Conservation (phyloP, 2,329 filamentous ascomycete genomes). For the Myriosclerotinia scirpicola region DNA sequence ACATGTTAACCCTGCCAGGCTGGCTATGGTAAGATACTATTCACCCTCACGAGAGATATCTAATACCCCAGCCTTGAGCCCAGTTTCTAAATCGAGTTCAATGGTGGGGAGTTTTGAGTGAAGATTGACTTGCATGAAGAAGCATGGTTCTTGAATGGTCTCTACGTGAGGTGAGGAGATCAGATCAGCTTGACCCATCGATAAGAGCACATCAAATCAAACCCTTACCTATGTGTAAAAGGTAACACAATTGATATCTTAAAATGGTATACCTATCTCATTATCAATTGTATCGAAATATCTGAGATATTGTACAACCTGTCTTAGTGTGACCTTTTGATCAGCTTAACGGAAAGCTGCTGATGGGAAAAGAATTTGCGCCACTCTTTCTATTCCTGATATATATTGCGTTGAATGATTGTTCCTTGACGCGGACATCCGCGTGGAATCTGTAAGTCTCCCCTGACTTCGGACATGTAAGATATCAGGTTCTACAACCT, state of each 20-base stretch:
- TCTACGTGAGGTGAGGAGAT: constrained; percentile 5
- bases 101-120: neutral
- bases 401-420: constrained; percentile 10
- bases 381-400: constrained; percentile 8
- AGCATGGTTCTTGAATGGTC: constrained; percentile 1
- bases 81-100: neutral
- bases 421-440: constrained; percentile 19
- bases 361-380: constrained; percentile 5
- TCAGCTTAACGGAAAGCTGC: constrained; percentile 26
- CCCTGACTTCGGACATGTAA: constrained; percentile 6
- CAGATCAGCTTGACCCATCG: constrained; percentile 15
- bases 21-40: neutral
- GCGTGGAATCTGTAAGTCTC: constrained; percentile 22
- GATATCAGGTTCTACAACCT: constrained; percentile 23
- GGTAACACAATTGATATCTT: constrained; percentile 4
- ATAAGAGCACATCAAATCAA: neutral
- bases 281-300: constrained; percentile 1
- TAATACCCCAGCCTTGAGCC: neutral
- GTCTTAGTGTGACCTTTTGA: constrained; percentile 15
- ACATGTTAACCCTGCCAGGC: constrained; percentile 16
- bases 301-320: neutral
- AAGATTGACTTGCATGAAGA: constrained; percentile 9
- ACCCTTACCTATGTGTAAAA: neutral
- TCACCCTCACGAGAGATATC: neutral
- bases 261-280: neutral